These are phyloP conservation scores for Byssoonygena ceratinophila DNA, from an alignment of 2,329 filamentous ascomycete species.

Conservation along the genomic window DNA sequence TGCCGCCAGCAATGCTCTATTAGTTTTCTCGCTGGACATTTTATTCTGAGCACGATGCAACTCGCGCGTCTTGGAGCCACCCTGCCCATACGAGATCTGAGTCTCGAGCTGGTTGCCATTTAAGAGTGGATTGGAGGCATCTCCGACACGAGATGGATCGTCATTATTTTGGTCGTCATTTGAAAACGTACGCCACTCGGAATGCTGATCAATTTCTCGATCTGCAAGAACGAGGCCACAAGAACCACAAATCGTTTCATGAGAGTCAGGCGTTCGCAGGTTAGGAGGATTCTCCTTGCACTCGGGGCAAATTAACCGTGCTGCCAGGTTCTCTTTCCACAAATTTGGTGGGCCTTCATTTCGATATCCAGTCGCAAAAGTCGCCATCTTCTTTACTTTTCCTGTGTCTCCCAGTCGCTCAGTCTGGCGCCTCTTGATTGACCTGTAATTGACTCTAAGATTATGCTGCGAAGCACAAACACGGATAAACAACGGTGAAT, in stretches of 20 bases:
- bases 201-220: conserved; percentile 87
- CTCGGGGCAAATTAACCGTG: conserved; percentile 75
- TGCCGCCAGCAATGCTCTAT: conserved; percentile 68
- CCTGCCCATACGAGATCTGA: conserved; percentile 71
- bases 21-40: conserved; percentile 67
- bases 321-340: conserved; percentile 78
- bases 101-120: conserved; percentile 86
- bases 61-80: conserved; percentile 58
- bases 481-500: conserved; percentile 60
- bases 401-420: conserved; percentile 24
- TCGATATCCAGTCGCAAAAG: conserved; percentile 35
- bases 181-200: conserved; percentile 97
- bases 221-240: conserved; percentile 86
- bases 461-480: conserved; percentile 43
- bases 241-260: conserved; percentile 82
- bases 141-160: conserved; percentile 95
- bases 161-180: conserved; percentile 96
- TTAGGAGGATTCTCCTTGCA: conserved; percentile 89
- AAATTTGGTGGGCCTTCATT: conserved; percentile 33
- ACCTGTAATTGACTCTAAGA: conserved; percentile 35
- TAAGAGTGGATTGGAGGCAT: conserved; percentile 77
- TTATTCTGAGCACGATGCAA: conserved; percentile 77
- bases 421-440: conserved; percentile 35
- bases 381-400: conserved; percentile 28
- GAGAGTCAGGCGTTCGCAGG: conserved; percentile 82